Percentiles rank a stretch among this genome's conserved stretches.
Conservation (phyloP, 2,329 filamentous ascomycete genomes). For the Xylogone sp. region DNA sequence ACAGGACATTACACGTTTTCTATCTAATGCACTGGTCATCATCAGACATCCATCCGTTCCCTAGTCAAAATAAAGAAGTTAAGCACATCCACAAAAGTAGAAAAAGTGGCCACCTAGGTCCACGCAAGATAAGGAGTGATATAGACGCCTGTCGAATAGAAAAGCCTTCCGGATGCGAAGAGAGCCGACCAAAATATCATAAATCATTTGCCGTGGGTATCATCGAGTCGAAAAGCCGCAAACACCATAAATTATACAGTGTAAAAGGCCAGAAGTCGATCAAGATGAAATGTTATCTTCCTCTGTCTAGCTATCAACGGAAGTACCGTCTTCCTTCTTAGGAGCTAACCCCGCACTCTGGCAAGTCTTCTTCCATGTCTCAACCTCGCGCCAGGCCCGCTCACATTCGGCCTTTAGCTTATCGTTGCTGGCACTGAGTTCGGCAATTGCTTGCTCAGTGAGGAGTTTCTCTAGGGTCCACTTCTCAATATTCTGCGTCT, state of each 20-base stretch:
- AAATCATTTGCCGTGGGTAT: slow-evolving; percentile 25
- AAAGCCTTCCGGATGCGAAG: background rate
- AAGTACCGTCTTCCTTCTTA: slow-evolving; percentile 35
- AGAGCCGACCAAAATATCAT: background rate
- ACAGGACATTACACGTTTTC: slow-evolving; percentile 8
- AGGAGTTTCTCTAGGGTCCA: slow-evolving; percentile 89
- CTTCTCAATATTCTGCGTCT: slow-evolving; percentile 90
- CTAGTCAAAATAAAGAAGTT: slow-evolving; percentile 8
- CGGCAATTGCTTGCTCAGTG: slow-evolving; percentile 83
- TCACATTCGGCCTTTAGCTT: slow-evolving; percentile 81
- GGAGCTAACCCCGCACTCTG: slow-evolving; percentile 55
- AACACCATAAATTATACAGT: slow-evolving; percentile 15
- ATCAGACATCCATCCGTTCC: slow-evolving; percentile 12
- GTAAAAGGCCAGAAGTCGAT: slow-evolving; percentile 20
- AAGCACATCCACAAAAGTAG: background rate
- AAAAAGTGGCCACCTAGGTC: background rate
- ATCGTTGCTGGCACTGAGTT: slow-evolving; percentile 82
- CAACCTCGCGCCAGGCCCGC: slow-evolving; percentile 71
- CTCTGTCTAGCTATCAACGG: slow-evolving; percentile 18
- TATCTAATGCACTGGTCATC: slow-evolving; percentile 11
- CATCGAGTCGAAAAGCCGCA: slow-evolving; percentile 21
- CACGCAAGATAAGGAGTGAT: background rate
- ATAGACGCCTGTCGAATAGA: background rate
- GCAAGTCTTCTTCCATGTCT: slow-evolving; percentile 72
- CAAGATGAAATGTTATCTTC: slow-evolving; percentile 17